These are phyloP conservation scores for Puccinia triticina DNA, from an alignment of 1,284 basidiomycete species.

Conservation along the genomic window DNA sequence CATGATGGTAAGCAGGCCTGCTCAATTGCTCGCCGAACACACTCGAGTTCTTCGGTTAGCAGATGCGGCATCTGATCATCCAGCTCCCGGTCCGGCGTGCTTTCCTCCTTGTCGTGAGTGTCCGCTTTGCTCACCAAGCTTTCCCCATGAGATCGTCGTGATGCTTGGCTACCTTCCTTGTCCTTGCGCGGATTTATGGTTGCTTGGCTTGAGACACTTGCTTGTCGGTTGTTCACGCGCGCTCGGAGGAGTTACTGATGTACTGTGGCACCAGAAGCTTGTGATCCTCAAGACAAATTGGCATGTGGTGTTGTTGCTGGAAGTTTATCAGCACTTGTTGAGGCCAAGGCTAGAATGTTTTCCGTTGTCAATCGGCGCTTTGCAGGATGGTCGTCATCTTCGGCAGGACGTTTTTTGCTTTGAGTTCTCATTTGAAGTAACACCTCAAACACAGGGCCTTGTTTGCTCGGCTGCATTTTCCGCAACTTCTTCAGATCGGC, in stretches of 20 bases:
- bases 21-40: background rate
- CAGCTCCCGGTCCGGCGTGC: background rate
- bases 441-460: background rate
- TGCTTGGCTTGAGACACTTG: slow-evolving; percentile 8
- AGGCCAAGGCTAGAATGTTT: background rate
- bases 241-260: background rate
- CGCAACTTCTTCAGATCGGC: background rate
- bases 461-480: background rate
- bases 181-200: background rate
- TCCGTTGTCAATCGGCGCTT: background rate
- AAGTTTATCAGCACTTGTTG: background rate
- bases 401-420: background rate
- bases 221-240: background rate
- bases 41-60: slow-evolving; percentile 1
- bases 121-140: background rate
- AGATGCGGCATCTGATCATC: slow-evolving; percentile 14
- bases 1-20: slow-evolving; percentile 5
- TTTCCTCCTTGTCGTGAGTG: background rate
- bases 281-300: background rate
- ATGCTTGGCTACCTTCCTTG: background rate
- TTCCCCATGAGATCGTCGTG: background rate
- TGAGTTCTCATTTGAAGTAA: background rate
- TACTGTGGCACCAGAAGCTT: background rate
- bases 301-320: background rate
- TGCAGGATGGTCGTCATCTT: background rate